A percentile compares a stretch with the other conserved stretches of the same genome.
phyloP scores from a whole-genome alignment of 1,284 basidiomycete genomes.

The Cutaneotrichosporon cavernicola region DNA sequence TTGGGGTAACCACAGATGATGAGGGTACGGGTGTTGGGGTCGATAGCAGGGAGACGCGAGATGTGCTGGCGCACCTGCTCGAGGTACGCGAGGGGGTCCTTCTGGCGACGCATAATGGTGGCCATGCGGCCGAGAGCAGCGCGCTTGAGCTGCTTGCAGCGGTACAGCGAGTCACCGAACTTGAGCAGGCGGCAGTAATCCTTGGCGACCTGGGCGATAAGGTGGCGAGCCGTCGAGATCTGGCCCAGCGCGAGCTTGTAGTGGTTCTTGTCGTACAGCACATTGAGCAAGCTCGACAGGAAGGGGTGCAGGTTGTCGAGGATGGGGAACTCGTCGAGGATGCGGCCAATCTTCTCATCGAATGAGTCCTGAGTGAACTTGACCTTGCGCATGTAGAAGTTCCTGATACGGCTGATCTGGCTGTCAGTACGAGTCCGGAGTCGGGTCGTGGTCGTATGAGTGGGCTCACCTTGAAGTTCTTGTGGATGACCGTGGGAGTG shows the following conservation, averaged over 20 bases:
- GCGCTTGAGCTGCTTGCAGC: constrained; percentile 94
- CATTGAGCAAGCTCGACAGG: constrained; percentile 88
- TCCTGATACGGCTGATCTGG: constrained; percentile 70
- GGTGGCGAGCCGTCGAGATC: constrained; percentile 84
- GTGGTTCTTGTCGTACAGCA: constrained; percentile 97
- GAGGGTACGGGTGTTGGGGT: constrained; percentile 89
- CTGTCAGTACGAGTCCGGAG: constrained; percentile 60
- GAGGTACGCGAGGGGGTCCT: constrained; percentile 91
- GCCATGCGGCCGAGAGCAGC: constrained; percentile 96
- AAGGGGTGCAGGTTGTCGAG: constrained; percentile 96
- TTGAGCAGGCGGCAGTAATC: constrained; percentile 93
- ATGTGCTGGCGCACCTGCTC: constrained; percentile 98
- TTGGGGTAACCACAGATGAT: constrained; percentile 96
- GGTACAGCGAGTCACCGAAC: constrained; percentile 91
- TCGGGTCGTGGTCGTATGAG: neutral
- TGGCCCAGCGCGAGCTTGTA: constrained; percentile 97
- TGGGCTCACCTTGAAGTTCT: constrained; percentile 60
- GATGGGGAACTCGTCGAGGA: constrained; percentile 93
- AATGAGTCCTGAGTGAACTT: constrained; percentile 98
- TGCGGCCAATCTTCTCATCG: constrained; percentile 92
- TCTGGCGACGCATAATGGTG: constrained; percentile 93
- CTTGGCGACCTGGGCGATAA: constrained; percentile 92
- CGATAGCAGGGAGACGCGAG: constrained; percentile 90
- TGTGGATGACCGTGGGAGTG: constrained; percentile 96
- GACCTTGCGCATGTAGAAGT: constrained; percentile 96